Percentiles rank a stretch among this genome's conserved stretches.
These are phyloP conservation scores for Kurtzmaniella natalensis DNA, from an alignment of 1,139 yeast genomes.

Conservation along the genomic window DNA sequence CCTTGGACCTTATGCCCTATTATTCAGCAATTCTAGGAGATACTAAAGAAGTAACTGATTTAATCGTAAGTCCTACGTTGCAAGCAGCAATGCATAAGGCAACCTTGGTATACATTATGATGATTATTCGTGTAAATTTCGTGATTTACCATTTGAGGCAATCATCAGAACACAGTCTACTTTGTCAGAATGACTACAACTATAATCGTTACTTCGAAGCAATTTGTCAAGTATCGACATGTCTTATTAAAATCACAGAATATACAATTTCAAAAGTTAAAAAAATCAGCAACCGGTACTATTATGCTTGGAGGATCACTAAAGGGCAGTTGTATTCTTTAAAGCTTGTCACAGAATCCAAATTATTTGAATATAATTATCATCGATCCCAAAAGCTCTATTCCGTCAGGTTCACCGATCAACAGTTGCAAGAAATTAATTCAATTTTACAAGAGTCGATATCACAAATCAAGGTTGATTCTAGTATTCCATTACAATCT, in stretches of 20 bases:
- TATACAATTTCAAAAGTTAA: slow-evolving; percentile 32
- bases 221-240: slow-evolving; percentile 26
- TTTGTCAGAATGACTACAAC: slow-evolving; percentile 13
- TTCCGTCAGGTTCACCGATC: too few relatives aligned
- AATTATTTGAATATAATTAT: too few relatives aligned
- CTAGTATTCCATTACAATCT: too few relatives aligned
- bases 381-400: too few relatives aligned
- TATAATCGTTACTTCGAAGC: slow-evolving; percentile 19
- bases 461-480: too few relatives aligned
- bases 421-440: too few relatives aligned
- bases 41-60: slow-evolving; percentile 32
- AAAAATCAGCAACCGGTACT: slow-evolving; percentile 40
- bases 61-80: slow-evolving; percentile 38
- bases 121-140: slow-evolving; percentile 27
- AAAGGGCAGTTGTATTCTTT: slow-evolving; percentile 34
- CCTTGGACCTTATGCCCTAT: slow-evolving; percentile 36
- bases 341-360: too few relatives aligned
- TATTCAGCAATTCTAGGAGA: slow-evolving; percentile 31
- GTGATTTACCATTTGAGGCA: slow-evolving; percentile 15
- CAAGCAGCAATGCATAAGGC: slow-evolving; percentile 36
- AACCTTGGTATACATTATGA: slow-evolving; percentile 28
- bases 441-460: too few relatives aligned
- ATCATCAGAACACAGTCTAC: slow-evolving; percentile 16
- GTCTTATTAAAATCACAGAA: slow-evolving; percentile 32
- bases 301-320: slow-evolving; percentile 49